Evolutionary conservation across 1,284 basidiomycete species (phyloP).

Genomic region (Puccinia triticina): DNA sequence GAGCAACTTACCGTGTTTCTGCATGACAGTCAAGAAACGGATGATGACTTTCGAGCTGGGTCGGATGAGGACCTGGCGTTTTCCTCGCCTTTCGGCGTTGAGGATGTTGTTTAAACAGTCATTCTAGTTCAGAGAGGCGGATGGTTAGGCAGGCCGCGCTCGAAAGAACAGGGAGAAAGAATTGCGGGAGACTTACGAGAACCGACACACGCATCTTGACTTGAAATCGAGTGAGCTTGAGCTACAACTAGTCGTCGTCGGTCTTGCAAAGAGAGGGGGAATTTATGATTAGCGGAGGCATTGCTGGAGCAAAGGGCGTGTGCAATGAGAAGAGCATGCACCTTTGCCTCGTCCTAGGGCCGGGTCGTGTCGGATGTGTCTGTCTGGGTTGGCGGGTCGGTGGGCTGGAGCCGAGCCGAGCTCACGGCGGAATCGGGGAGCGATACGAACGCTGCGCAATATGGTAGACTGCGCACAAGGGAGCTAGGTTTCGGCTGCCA

Average conservation of each 20-base stretch:
- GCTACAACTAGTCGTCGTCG: conserved; percentile 10
- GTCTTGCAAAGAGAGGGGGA: conserved; percentile 25
- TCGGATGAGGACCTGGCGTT: conserved; percentile 90
- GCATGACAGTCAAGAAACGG: conserved; percentile 95
- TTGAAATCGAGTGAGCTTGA: conserved; percentile 18
- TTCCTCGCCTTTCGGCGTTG: conserved; percentile 96
- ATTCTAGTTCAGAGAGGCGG: conserved; percentile 62
- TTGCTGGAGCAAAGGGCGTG: conserved; percentile 52
- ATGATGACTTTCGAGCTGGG: conserved; percentile 95
- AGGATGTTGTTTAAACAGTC: conserved; percentile 95
- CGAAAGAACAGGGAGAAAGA: background rate
- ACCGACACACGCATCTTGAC: conserved; percentile 57
- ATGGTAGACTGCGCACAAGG: conserved; percentile 2
- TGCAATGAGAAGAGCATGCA: conserved; percentile 50
- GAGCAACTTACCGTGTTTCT: conserved; percentile 81
- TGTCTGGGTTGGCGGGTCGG: background rate
- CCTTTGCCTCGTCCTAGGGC: conserved; percentile 42
- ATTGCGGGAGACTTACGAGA: conserved; percentile 48
- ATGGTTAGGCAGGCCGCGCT: background rate
- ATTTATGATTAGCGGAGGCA: conserved; percentile 26
- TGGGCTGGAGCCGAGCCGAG: background rate
- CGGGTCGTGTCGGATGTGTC: background rate
- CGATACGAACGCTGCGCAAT: conserved; percentile 6
- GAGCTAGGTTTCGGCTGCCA: background rate
- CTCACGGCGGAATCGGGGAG: background rate